Evolutionary conservation across 495 filamentous ascomycete genomes (phyloP).

Genomic region (Sordaria brevicollis): DNA sequence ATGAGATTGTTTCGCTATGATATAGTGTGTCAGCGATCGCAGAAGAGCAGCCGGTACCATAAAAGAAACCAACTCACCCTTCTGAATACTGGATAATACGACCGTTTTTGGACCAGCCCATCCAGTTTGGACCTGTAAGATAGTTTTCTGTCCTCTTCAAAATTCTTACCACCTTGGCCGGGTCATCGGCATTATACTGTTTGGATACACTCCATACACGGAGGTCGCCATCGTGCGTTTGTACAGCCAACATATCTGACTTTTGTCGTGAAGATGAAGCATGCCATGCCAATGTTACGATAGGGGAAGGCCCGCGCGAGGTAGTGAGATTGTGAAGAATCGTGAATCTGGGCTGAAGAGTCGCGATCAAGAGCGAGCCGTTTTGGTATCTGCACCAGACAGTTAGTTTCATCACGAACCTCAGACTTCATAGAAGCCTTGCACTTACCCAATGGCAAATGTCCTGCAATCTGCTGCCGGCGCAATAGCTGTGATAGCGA

Average conservation of each 20-base stretch:
- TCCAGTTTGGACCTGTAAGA: slow-evolving; percentile 78
- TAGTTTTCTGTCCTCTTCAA: slow-evolving; percentile 71
- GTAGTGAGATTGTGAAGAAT: slow-evolving; percentile 90
- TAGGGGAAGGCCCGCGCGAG: slow-evolving; percentile 70
- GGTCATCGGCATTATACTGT: slow-evolving; percentile 59
- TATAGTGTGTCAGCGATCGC: background rate
- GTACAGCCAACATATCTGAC: slow-evolving; percentile 94
- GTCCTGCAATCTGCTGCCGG: slow-evolving; percentile 89
- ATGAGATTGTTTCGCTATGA: slow-evolving; percentile 74
- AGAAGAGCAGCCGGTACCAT: background rate
- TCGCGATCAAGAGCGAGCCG: slow-evolving; percentile 85
- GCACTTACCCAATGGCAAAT: slow-evolving; percentile 84
- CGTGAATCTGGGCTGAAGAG: slow-evolving; percentile 83
- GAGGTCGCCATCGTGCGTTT: slow-evolving; percentile 84
- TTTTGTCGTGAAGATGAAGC: slow-evolving; percentile 94
- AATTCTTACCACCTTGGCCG: slow-evolving; percentile 76
- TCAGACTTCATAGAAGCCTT: background rate
- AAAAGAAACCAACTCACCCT: slow-evolving; percentile 53
- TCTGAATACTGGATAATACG: slow-evolving; percentile 88
- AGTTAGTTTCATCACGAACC: slow-evolving; percentile 11
- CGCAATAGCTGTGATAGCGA: slow-evolving; percentile 81
- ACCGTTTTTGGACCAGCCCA: slow-evolving; percentile 97
- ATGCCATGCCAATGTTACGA: slow-evolving; percentile 90
- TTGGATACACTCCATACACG: slow-evolving; percentile 97
- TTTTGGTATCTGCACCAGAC: slow-evolving; percentile 68